Evolutionary conservation across 2,329 filamentous ascomycete species (phyloP).

Genomic region (Paecilomyces formosus): DNA sequence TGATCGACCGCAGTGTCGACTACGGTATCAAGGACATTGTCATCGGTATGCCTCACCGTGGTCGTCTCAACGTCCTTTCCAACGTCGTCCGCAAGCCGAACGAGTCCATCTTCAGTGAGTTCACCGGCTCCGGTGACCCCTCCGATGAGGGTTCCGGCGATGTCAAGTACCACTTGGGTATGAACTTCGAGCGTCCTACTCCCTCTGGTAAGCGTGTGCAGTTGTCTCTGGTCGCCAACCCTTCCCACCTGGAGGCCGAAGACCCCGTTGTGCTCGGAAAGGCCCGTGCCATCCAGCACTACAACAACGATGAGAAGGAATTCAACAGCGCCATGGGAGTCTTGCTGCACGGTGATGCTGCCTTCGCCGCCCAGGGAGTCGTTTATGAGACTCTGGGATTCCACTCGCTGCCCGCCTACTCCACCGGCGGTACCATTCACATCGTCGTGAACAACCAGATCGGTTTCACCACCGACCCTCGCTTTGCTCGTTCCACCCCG

Average conservation of each 20-base stretch:
- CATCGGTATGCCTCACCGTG: constrained; percentile 98
- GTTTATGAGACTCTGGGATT: constrained; percentile 99
- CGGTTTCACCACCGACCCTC: constrained; percentile 96
- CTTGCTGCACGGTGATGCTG: constrained; percentile 91
- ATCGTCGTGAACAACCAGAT: constrained; percentile 99
- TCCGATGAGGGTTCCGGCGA: constrained; percentile 96
- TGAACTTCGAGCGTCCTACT: constrained; percentile 99
- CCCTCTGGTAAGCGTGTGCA: constrained; percentile 99
- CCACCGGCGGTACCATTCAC: constrained; percentile 94
- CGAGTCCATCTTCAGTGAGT: constrained; percentile 99
- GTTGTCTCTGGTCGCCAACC: constrained; percentile 95
- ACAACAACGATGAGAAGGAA: constrained; percentile 91
- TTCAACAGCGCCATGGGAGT: constrained; percentile 92
- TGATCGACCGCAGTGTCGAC: constrained; percentile 97
- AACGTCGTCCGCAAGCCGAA: constrained; percentile 99
- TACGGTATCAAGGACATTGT: constrained; percentile 99
- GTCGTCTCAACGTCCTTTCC: constrained; percentile 92
- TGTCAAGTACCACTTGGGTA: constrained; percentile 98
- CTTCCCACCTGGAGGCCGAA: constrained; percentile 95
- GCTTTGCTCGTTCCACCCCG: constrained; percentile 91
- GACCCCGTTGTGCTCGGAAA: constrained; percentile 97
- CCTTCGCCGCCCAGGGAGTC: constrained; percentile 91
- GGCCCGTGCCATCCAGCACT: constrained; percentile 95
- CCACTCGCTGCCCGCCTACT: constrained; percentile 90
- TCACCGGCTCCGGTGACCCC: constrained; percentile 77